phyloP scores from a whole-genome alignment of 768 basidiomycete genomes.

The Peribolospora baueri region DNA sequence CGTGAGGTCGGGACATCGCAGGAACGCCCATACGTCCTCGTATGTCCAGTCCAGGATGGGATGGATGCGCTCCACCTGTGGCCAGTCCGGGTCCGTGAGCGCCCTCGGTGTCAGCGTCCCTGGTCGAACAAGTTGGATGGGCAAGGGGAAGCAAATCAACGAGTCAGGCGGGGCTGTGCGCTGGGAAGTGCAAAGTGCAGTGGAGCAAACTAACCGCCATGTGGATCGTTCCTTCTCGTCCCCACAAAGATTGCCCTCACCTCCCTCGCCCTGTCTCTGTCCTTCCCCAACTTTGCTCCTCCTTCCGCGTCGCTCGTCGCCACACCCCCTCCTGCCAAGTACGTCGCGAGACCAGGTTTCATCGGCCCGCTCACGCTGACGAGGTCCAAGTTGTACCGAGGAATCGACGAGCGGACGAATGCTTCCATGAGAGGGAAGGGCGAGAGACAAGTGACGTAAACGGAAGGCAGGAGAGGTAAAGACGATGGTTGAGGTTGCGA shows the following conservation, averaged over 20 bases:
- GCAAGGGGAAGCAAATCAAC: not conserved
- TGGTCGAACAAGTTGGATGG: slow-evolving; percentile 17
- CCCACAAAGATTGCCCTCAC: slow-evolving; percentile 70
- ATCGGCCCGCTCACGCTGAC: slow-evolving; percentile 38
- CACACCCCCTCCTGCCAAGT: slow-evolving; percentile 1
- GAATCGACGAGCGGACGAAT: slow-evolving; percentile 45
- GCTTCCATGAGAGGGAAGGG: slow-evolving; percentile 62
- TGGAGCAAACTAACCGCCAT: slow-evolving; percentile 48
- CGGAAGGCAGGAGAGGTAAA: slow-evolving; percentile 19
- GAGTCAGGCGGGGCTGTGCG: not conserved
- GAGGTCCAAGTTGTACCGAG: slow-evolving; percentile 49
- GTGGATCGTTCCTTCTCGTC: slow-evolving; percentile 69
- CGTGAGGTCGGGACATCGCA: slow-evolving; percentile 23
- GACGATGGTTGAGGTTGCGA: slow-evolving; percentile 19
- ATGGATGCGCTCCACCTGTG: slow-evolving; percentile 65
- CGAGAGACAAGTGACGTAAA: slow-evolving; percentile 76
- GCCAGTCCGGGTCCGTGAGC: slow-evolving; percentile 77
- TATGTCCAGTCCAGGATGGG: slow-evolving; percentile 95
- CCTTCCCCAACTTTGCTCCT: not conserved
- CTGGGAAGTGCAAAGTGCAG: slow-evolving; percentile 2
- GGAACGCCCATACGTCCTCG: slow-evolving; percentile 64
- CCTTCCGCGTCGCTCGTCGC: no score
- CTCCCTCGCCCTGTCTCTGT: slow-evolving; percentile 11
- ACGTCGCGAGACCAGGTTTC: slow-evolving; percentile 23
- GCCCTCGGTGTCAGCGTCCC: slow-evolving; percentile 46